Evolutionary conservation across 495 filamentous ascomycete genomes (phyloP), one percentile per base, ranked within the genome.

Genomic region (Daldinia bambusicola): DNA sequence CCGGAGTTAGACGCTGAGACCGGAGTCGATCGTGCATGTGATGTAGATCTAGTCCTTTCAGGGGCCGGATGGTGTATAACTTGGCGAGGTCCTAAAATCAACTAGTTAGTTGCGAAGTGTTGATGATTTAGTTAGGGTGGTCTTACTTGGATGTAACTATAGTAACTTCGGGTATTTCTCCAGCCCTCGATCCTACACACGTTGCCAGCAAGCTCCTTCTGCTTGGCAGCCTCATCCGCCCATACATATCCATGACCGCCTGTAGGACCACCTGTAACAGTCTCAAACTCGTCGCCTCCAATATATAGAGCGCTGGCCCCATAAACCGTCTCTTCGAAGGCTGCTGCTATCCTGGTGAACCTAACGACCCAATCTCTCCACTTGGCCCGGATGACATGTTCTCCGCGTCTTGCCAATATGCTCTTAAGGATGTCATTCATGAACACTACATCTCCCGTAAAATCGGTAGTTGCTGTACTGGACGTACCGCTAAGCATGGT

Each of bases 201-300:
- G 32, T 95, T 97, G 1, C 92, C 95, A 6, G 92, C 89, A 26
- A 99, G 85, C 80, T 98, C 96, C 55, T 88, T 89, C 70, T 90
- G 87, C 77, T 92, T 93, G n/a, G 89, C 83, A 9, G 80, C 78
- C 53, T 97, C 93, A 76, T 97, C 92, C 6, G 88, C 79, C 96
- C 96, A 99, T 6, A 99, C 94, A 75, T 96, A 97, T 34, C 95
- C 95, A 78, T 99, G 95, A 2, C 95, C 93, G 26, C 84, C 82
- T 52, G 82, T 79, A 26, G 85, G 95, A 2, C 95, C 93, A 26
- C 84, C 82, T 52, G 82, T 79, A 26, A 85, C 85, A 18, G 88
- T 86, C 38, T 91, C 89, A 52, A 89, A 88, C 55, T 87, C 86
- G 67, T 93, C 89, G 20, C 89, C 89, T 12, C 93, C 93, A 52